A percentile compares a stretch with the other conserved stretches of the same genome.
These are phyloP conservation scores for Oryza longistaminata DNA, from an alignment of 176 grass and related monocot genomes.

Conservation along the genomic window DNA sequence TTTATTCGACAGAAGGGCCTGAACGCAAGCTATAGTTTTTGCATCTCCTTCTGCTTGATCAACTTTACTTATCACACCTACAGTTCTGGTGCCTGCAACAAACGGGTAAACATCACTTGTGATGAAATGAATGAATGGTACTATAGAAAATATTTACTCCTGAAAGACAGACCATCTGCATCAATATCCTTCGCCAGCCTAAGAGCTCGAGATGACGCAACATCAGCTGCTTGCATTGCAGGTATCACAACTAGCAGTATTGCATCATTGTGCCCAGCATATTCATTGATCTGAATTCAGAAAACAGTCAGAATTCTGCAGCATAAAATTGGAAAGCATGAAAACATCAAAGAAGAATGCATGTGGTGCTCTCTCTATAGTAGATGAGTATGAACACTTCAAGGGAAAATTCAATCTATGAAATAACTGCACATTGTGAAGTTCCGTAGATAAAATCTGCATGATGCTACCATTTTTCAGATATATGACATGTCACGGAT, in stretches of 20 bases:
- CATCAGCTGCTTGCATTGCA: slow-evolving; percentile 82
- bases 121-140: neutral
- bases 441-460: neutral
- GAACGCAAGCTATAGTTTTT: slow-evolving; percentile 74
- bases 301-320: slow-evolving; percentile 23
- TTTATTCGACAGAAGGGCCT: slow-evolving; percentile 71
- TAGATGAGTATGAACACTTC: neutral
- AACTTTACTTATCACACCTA: slow-evolving; percentile 91
- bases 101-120: slow-evolving; percentile 17
- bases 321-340: slow-evolving; percentile 6
- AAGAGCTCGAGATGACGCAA: slow-evolving; percentile 75
- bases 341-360: neutral
- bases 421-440: neutral
- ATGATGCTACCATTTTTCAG: neutral
- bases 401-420: neutral
- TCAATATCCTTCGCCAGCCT: slow-evolving; percentile 95
- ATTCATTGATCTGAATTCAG: slow-evolving; percentile 74
- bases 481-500: neutral
- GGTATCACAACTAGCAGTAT: slow-evolving; percentile 88
- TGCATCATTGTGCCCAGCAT: slow-evolving; percentile 83
- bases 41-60: slow-evolving; percentile 79
- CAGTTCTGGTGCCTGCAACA: slow-evolving; percentile 81
- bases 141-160: slow-evolving; percentile 2
- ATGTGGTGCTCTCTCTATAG: neutral
- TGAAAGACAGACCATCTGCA: slow-evolving; percentile 69